Evolutionary conservation across 305 asterid species (phyloP), one percentile per base, ranked within the genome.

Genomic region (Fraxinus dipetala): DNA sequence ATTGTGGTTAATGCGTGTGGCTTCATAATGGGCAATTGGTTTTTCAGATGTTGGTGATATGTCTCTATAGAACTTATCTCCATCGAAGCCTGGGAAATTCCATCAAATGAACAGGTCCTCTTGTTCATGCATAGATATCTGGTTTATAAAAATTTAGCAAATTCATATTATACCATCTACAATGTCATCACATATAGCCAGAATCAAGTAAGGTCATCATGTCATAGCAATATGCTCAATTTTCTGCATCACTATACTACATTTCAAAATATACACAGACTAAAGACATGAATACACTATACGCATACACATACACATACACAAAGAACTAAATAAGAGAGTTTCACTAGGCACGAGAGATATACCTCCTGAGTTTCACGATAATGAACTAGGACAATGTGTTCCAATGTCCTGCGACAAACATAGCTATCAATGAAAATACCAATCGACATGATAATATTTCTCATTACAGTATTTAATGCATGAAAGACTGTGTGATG

Each of bases 301-400:
- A 43, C 74, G 26, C 78, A 61, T 11, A 56, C 63, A 16, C 30
- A 65, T 3, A 54, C 77, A 51, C 78, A 65, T 22, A 61, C 70
- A 20, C 32, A 54, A 78, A 20, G 38, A 13, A 67, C 38, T 30
- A 24, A 30, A 38, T 31, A 76, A 35, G n/a, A 40, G 28, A 35
- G 14, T 14, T 30, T 80, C 80, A 78, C 82, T 30, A 67, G 70
- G 43, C 45, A 82, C 59, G 59, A 86, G 84, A 80, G 82, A 87
- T 91, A 80, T 85, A 96, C 99, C 98, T 93, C 99, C 84, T 90
- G 98, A 78, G 99, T 96, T 87, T 93, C 98, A 74, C 98, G 98
- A 87, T 96, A 96, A 87, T 96, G 99, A 89, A 96, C 99, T 77
- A 96, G 98, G 85, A 96, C 98, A 70, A 94, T 84, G 87, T 96